phyloP scores from a whole-genome alignment of 177 flowering plant species.

The Vitis hybrid region DNA sequence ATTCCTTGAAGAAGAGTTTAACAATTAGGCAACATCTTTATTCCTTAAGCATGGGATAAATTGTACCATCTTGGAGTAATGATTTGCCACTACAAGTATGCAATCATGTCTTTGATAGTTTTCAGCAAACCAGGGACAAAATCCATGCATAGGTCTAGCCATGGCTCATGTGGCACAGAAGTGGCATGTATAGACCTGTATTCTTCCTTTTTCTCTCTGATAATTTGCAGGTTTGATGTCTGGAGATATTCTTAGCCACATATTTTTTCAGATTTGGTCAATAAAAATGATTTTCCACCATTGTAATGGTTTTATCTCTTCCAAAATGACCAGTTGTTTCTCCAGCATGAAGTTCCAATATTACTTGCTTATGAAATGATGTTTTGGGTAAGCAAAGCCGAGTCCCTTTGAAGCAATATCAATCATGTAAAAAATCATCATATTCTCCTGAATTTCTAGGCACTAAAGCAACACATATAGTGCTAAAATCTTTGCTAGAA shows the following conservation, averaged over 20 bases:
- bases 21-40: background rate
- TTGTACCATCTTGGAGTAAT: constrained; percentile 17
- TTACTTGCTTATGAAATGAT: background rate
- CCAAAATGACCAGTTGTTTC: constrained; percentile 10
- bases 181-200: constrained; percentile 9
- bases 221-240: background rate
- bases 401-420: background rate
- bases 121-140: constrained; percentile 14
- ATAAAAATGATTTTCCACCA: background rate
- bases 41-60: constrained; percentile 8
- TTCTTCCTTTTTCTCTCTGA: constrained; percentile 5
- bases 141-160: constrained; percentile 16
- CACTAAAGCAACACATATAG: background rate
- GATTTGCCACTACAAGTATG: constrained; percentile 16
- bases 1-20: background rate
- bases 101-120: constrained; percentile 3
- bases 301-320: background rate
- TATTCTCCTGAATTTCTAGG: background rate
- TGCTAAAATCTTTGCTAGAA: background rate
- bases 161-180: constrained; percentile 3
- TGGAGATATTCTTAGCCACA: background rate
- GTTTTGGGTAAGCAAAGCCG: background rate
- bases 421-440: background rate
- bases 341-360: background rate
- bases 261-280: background rate